Percentiles rank a stretch among this genome's conserved stretches.
phyloP scores from a whole-genome alignment of 768 basidiomycete species.

The Chalciporus pseudorubinellus region DNA sequence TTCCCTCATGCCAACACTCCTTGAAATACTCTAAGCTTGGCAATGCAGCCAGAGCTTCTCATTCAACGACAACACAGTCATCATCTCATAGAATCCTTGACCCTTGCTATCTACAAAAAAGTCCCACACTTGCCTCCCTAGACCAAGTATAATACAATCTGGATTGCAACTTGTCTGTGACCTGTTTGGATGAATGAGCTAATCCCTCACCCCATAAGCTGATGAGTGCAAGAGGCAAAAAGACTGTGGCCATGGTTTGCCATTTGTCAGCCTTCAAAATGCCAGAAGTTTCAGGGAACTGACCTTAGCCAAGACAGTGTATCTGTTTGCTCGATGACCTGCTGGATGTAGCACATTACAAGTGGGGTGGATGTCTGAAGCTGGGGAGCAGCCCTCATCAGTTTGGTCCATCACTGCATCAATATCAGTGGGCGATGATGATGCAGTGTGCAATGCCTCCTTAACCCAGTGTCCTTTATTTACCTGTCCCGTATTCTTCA shows the following conservation, averaged over 20 bases:
- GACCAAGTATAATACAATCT: too few species aligned
- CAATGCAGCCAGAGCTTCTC: too few species aligned
- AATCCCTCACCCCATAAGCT: slow-evolving; percentile 16
- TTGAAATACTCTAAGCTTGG: too few species aligned
- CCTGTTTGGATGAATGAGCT: neutral
- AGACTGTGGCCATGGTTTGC: slow-evolving; percentile 7
- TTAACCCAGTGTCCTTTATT: slow-evolving; percentile 7
- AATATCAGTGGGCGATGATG: neutral
- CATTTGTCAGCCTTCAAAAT: slow-evolving; percentile 26
- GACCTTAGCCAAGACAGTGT: slow-evolving; percentile 17
- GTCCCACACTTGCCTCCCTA: too few species aligned
- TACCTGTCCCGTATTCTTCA: neutral
- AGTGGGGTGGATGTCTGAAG: neutral
- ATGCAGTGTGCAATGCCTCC: too few species aligned
- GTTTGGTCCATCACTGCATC: neutral
- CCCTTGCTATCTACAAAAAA: too few species aligned
- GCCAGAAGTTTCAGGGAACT: slow-evolving; percentile 17
- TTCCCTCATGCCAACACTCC: too few species aligned
- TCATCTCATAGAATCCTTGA: too few species aligned
- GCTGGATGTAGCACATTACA: neutral
- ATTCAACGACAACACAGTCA: too few species aligned
- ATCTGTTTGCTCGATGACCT: slow-evolving; percentile 1
- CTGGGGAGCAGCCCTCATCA: neutral
- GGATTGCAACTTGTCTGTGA: neutral
- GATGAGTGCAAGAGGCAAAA: slow-evolving; percentile 20